A percentile compares a stretch with the other conserved stretches of the same genome.
Evolutionary conservation across 352 stramenopile genomes (phyloP).

Genomic region (Phytophthora kernoviae): DNA sequence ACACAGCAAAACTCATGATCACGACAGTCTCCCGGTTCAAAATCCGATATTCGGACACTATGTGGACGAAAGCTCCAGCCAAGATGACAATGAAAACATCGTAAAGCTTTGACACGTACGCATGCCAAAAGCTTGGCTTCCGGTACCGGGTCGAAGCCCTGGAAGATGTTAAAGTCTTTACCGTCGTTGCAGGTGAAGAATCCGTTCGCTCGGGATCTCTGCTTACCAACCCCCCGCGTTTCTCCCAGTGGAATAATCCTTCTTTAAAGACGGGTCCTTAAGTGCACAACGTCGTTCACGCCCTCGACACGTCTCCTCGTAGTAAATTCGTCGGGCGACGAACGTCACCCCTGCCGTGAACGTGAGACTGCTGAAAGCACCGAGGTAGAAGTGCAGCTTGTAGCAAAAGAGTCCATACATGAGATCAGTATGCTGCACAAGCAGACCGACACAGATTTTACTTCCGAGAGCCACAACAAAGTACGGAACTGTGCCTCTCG

Average conservation of each 20-base stretch:
- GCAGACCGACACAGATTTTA: conserved; percentile 14
- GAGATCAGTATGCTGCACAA: conserved; percentile 21
- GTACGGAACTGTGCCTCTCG: neutral
- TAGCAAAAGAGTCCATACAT: conserved; percentile 19
- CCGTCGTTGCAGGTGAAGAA: neutral
- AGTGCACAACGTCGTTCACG: conserved; percentile 3
- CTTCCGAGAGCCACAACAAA: conserved; percentile 7
- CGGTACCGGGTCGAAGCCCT: neutral
- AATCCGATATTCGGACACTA: conserved; percentile 16
- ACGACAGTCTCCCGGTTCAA: conserved; percentile 9
- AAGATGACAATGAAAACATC: neutral
- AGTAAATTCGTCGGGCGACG: conserved; percentile 15
- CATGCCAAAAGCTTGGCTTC: conserved; percentile 7
- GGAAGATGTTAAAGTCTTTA: neutral
- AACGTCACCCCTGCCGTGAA: conserved; percentile 13
- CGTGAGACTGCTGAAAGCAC: conserved; percentile 13
- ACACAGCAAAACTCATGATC: conserved; percentile 23
- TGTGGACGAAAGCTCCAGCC: conserved; percentile 31
- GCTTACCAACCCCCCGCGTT: neutral
- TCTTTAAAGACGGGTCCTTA: neutral
- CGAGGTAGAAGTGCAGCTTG: conserved; percentile 40
- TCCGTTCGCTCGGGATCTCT: neutral
- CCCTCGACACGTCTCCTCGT: conserved; percentile 19
- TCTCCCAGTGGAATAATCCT: neutral
- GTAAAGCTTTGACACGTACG: neutral